Evolutionary conservation across 1,139 yeast species (phyloP).

Genomic region (Starmera stellimalicola): DNA sequence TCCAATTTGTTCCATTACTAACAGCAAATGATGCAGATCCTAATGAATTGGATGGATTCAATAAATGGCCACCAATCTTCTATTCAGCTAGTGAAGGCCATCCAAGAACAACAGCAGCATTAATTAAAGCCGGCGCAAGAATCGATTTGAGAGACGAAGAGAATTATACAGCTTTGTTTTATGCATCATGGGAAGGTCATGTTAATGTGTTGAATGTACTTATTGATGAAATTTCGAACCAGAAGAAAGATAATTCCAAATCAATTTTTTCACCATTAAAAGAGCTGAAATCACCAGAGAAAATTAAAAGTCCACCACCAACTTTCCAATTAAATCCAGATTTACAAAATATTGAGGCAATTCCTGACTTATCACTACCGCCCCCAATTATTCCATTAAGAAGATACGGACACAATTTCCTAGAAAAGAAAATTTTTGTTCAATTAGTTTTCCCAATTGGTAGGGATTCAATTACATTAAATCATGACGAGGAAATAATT

Average conservation of each 20-base stretch:
- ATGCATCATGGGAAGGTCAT: constrained; percentile 93
- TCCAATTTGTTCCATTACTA: constrained; percentile 55
- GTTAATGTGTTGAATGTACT: constrained; percentile 67
- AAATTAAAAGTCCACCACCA: constrained; percentile 12
- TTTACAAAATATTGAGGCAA: constrained; percentile 46
- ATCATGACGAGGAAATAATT: constrained; percentile 31
- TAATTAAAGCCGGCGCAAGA: constrained; percentile 67
- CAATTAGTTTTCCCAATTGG: constrained; percentile 63
- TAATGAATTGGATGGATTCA: constrained; percentile 72
- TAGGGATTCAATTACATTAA: constrained; percentile 46
- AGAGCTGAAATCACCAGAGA: constrained; percentile 6
- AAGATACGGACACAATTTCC: constrained; percentile 89
- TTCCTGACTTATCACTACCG: constrained; percentile 86
- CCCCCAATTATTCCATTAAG: constrained; percentile 93
- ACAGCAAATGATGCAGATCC: constrained; percentile 70
- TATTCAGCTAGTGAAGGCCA: constrained; percentile 89
- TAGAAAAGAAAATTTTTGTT: constrained; percentile 79
- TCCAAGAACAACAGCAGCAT: constrained; percentile 55
- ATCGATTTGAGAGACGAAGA: constrained; percentile 72
- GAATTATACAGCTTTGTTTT: constrained; percentile 73
- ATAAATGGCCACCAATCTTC: constrained; percentile 90
- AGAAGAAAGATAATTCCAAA: constrained; percentile 6
- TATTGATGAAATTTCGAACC: constrained; percentile 23
- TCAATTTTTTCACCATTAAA: constrained; percentile 16
- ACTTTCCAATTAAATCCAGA: constrained; percentile 13